A percentile compares a stretch with the other conserved stretches of the same genome.
phyloP scores from a whole-genome alignment of 2,329 filamentous ascomycete species.

The Didymella glomerata region DNA sequence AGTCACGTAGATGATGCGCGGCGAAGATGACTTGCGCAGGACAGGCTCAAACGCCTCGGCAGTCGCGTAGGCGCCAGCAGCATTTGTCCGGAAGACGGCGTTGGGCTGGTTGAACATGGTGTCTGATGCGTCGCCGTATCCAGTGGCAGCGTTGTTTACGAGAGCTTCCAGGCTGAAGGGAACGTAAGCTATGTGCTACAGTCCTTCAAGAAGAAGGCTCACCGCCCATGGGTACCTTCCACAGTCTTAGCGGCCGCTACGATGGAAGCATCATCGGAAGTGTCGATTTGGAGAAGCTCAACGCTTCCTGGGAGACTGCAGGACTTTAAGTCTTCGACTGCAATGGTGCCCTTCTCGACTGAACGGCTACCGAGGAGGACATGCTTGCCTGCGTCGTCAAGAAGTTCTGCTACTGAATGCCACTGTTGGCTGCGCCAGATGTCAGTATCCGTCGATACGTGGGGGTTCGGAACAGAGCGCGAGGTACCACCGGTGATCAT shows the following conservation, averaged over 20 bases:
- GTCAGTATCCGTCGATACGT: background rate
- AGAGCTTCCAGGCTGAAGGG: background rate
- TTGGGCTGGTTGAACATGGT: background rate
- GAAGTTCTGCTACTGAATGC: background rate
- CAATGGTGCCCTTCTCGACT: background rate
- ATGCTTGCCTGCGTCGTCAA: background rate
- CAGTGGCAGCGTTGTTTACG: background rate
- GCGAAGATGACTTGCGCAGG: background rate
- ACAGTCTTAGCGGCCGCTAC: background rate
- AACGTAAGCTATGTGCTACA: background rate
- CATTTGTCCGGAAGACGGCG: background rate
- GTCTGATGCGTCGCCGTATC: background rate
- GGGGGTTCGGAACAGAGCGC: background rate
- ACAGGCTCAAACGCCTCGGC: background rate
- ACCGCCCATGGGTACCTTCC: background rate
- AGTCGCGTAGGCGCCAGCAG: background rate
- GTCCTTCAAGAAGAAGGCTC: background rate
- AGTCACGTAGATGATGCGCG: background rate
- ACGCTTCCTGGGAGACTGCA: background rate
- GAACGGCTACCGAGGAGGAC: background rate
- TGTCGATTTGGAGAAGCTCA: background rate
- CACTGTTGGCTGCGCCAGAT: background rate
- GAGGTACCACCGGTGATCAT: background rate
- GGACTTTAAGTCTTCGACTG: background rate
- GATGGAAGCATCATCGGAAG: background rate